phyloP scores from a whole-genome alignment of 208 protist species.

The Trypanosoma brucei region DNA sequence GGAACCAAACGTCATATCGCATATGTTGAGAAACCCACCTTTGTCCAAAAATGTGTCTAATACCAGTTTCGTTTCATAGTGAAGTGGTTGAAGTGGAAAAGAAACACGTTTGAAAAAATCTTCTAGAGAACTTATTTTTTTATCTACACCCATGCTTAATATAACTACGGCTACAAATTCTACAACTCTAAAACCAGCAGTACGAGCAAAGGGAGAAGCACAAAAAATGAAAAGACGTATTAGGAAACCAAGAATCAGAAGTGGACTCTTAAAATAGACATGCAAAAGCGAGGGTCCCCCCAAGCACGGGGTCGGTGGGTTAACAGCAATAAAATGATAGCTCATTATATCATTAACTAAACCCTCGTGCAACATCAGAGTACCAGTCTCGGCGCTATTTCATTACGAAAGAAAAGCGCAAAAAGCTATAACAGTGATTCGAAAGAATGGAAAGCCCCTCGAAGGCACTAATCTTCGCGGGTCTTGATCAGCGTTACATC shows the following conservation, averaged over 20 bases:
- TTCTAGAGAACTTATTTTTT: constrained; percentile 23
- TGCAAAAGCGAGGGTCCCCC: too few relatives aligned
- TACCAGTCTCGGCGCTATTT: too few relatives aligned
- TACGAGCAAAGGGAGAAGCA: constrained; percentile 10
- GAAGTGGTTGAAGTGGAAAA: constrained; percentile 39
- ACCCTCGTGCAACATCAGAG: too few relatives aligned
- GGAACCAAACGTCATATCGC: constrained; percentile 60
- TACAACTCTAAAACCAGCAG: constrained; percentile 2
- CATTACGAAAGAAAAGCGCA: too few relatives aligned
- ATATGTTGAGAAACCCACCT: constrained; percentile 55
- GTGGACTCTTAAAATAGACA: too few relatives aligned
- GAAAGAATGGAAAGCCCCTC: too few relatives aligned
- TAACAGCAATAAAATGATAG: too few relatives aligned
- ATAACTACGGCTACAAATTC: neutral
- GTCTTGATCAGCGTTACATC: too few relatives aligned
- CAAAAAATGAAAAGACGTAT: constrained; percentile 21
- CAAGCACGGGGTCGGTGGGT: too few relatives aligned
- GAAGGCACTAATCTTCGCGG: too few relatives aligned
- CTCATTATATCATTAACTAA: too few relatives aligned
- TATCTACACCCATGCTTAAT: constrained; percentile 18
- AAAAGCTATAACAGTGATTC: too few relatives aligned
- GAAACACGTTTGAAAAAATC: constrained; percentile 38
- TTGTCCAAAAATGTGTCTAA: constrained; percentile 66
- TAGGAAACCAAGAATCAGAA: neutral
- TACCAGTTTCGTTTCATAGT: constrained; percentile 46